Base-by-base conservation (phyloP, 257 asterid genomes). In the Plantago major region DNA sequence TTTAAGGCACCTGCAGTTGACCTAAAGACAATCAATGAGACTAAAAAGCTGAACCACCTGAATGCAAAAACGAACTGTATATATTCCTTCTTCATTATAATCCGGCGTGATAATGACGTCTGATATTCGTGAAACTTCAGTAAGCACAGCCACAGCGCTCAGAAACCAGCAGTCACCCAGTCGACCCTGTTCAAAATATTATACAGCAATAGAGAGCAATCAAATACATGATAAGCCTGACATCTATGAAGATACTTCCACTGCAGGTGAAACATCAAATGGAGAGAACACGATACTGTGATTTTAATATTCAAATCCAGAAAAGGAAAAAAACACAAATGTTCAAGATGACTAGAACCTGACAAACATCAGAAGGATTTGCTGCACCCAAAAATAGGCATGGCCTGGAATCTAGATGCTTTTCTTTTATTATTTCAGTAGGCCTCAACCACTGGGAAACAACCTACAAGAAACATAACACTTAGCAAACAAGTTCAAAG, bases 81-180 rank as follows among this genome's bases (percentile, higher is more conserved):
- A 93, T 33, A 93, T 81, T 69, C 99, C 99, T 83, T 87, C 97
- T 45, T 82, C 96, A 18, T 89, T 93, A 69, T 80, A 93, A 38
- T 85, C 94, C 18, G 99, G 94, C 42, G 99, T 93, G 46, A 93
- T 89, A 67, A 93, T 89, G 74, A 93, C 96, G 80, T 93, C 95
- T 16, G 97, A 93, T 75, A 93, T 88, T 45, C 81, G 86, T 45
- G 96, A 83, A 65, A 87, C 99, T 76, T 93, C 99, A 26, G 99
- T 79, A 74, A 93, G 71, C 67, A 93, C 99, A 69, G 99, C 99
- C 73, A 93, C 97, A 50, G 97, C 99, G 69, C 99, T 93, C 88
- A 93, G 74, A 80, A 93, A 93, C 99, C 99, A 93, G 73, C 99
- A 93, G 79, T 93, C 99, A 28, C 99, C 99, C 76, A 93, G 60